These are phyloP conservation scores for Eutrema yunnanense DNA, from an alignment of 345 rosid species.

Conservation along the genomic window DNA sequence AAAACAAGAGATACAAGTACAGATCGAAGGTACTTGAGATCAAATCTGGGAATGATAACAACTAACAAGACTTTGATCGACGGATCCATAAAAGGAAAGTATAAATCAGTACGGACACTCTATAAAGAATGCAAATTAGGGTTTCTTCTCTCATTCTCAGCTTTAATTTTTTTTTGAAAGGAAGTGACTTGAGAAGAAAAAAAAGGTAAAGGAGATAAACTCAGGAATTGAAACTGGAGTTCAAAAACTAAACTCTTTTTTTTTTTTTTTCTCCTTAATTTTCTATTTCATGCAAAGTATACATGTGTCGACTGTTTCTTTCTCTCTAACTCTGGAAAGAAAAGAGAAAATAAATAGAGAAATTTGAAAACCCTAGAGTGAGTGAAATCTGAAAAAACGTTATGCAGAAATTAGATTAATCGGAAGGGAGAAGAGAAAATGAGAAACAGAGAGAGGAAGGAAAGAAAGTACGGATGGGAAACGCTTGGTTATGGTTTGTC, in stretches of 20 bases:
- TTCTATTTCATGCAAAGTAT: conserved; percentile 8
- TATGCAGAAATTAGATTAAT: not conserved
- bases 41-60: conserved; percentile 21
- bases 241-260: not conserved
- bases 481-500: conserved; percentile 30
- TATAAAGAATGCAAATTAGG: conserved; percentile 2
- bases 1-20: conserved; percentile 19
- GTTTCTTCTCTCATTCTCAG: conserved; percentile 12
- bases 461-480: conserved; percentile 18
- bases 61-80: conserved; percentile 7
- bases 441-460: not conserved
- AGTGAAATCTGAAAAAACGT: not conserved
- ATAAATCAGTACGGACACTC: conserved; percentile 18
- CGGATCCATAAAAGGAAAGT: conserved; percentile 19
- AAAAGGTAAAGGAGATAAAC: not conserved
- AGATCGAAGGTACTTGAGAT: conserved; percentile 24
- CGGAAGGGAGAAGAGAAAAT: not conserved
- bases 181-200: not conserved
- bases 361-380: not conserved
- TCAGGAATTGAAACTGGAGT: conserved; percentile 3
- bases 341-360: not conserved
- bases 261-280: not conserved
- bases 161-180: not conserved
- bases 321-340: not conserved
- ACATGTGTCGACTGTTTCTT: not conserved